Conservation (phyloP, 2,329 filamentous ascomycete species). For the Alternaria atra region DNA sequence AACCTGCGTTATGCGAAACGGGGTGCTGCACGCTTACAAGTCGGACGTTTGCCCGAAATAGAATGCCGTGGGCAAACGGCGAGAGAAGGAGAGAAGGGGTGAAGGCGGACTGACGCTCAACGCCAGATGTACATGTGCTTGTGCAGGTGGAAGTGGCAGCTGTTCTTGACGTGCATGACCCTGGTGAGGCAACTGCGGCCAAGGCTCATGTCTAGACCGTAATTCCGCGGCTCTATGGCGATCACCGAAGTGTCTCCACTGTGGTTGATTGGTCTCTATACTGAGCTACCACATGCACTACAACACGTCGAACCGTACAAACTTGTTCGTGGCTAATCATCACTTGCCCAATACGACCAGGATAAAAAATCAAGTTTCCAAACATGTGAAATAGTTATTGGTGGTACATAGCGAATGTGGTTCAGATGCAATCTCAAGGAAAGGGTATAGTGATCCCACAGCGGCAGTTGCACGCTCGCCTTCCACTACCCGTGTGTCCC, state of each 20-base stretch:
- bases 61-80: neutral
- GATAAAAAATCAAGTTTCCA: neutral
- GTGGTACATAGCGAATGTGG: slow-evolving; percentile 17
- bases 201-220: slow-evolving; percentile 5
- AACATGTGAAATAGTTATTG: slow-evolving; percentile 6
- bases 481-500: neutral
- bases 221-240: slow-evolving; percentile 4
- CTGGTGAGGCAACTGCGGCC: slow-evolving; percentile 8
- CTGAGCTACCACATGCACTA: slow-evolving; percentile 9
- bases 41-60: slow-evolving; percentile 7
- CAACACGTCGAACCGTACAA: neutral
- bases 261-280: slow-evolving; percentile 5
- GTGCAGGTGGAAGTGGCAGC: slow-evolving; percentile 5
- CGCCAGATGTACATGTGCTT: slow-evolving; percentile 10
- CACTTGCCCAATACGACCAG: too few species aligned
- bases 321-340: neutral
- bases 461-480: slow-evolving; percentile 1
- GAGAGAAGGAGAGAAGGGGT: neutral
- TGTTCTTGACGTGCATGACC: slow-evolving; percentile 13
- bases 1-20: slow-evolving; percentile 18
- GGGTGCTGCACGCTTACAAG: slow-evolving; percentile 16
- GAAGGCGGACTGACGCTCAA: slow-evolving; percentile 10
- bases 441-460: slow-evolving; percentile 4
- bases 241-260: slow-evolving; percentile 5
- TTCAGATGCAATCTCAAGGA: slow-evolving; percentile 2